Percentiles rank a stretch among this genome's conserved stretches.
Evolutionary conservation across 2,329 filamentous ascomycete species (phyloP).

Genomic region (Pseudogymnoascus sp.): DNA sequence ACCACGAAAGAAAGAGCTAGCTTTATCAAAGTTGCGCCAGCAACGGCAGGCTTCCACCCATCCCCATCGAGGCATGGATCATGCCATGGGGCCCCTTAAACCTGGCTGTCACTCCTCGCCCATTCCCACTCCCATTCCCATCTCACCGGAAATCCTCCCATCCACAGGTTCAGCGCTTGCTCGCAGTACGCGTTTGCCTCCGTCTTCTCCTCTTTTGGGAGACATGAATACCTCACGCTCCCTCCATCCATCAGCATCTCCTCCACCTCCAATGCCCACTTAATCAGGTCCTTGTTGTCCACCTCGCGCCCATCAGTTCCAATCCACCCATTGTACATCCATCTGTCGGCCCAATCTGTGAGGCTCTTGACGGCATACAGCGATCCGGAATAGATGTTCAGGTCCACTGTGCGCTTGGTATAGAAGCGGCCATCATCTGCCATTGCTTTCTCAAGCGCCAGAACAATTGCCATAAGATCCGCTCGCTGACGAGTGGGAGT

Average conservation of each 20-base stretch:
- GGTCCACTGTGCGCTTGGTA: not conserved
- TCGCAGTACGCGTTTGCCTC: not conserved
- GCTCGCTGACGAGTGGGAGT: not conserved
- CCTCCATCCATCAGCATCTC: not conserved
- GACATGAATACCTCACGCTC: not conserved
- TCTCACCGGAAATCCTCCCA: not conserved
- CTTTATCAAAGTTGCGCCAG: not conserved
- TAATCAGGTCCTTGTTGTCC: not conserved
- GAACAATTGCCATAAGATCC: not conserved
- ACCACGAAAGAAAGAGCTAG: not conserved
- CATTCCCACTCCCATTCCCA: conserved; percentile 2
- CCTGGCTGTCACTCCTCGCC: not conserved
- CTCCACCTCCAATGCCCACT: not conserved
- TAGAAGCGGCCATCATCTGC: not conserved
- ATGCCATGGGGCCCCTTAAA: not conserved
- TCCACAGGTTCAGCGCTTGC: not conserved
- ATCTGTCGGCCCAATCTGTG: not conserved
- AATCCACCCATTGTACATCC: not conserved
- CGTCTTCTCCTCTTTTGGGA: conserved; percentile 1
- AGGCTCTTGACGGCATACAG: not conserved
- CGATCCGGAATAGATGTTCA: not conserved
- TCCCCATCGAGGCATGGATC: not conserved
- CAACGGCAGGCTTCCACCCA: not conserved
- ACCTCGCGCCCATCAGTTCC: conserved; percentile 1
- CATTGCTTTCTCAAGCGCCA: not conserved